Percentiles rank a stretch among this genome's conserved stretches.
Evolutionary conservation across 2,329 filamentous ascomycete genomes (phyloP).

Genomic region (Aspergillus pseudotamarii): DNA sequence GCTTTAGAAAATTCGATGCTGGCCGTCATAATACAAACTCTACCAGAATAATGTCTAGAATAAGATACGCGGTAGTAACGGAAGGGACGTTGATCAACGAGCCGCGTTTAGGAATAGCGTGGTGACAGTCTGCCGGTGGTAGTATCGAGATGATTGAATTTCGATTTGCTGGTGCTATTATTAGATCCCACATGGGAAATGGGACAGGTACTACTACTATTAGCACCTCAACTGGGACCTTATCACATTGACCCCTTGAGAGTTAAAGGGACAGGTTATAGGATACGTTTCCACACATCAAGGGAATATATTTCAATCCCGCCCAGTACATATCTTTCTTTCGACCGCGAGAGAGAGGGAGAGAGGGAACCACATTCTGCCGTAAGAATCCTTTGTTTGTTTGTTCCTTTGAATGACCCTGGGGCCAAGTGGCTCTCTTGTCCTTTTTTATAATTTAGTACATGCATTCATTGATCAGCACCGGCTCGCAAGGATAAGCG

Average conservation of each 20-base stretch:
- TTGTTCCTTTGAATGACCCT: no score
- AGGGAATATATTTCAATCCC: not conserved
- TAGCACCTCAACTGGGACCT: not conserved
- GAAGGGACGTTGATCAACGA: no score
- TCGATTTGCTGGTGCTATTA: not conserved
- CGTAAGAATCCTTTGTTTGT: not conserved
- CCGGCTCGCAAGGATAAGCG: no score
- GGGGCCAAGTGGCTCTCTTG: no score
- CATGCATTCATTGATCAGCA: no score
- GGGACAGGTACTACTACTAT: not conserved
- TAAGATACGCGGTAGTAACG: not conserved
- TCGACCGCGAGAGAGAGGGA: not conserved
- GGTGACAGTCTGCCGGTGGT: not conserved
- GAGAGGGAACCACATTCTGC: not conserved
- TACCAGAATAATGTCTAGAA: no score
- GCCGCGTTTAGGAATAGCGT: no score
- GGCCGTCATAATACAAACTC: not conserved
- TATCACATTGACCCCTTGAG: not conserved
- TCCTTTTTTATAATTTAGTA: no score
- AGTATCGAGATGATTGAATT: not conserved
- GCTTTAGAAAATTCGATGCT: not conserved
- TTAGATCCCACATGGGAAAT: not conserved
- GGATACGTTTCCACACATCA: not conserved
- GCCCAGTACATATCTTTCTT: not conserved
- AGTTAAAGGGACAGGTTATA: not conserved